Percentiles rank a stretch among this genome's conserved stretches.
Conservation (phyloP, 345 rosid genomes). For the Eucalyptus sp. region DNA sequence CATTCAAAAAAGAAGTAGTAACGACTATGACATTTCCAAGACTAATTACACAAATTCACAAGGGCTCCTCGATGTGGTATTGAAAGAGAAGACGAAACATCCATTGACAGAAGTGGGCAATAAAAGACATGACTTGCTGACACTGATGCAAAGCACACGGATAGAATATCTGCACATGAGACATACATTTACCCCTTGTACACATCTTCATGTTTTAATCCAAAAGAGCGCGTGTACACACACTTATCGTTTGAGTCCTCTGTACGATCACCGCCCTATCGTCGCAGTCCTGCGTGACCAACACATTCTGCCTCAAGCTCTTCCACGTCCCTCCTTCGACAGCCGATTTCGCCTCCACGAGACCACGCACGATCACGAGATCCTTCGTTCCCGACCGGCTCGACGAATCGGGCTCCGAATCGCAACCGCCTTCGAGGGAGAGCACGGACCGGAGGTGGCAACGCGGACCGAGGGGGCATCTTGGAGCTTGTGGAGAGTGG, state of each 20-base stretch:
- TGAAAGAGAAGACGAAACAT: not conserved
- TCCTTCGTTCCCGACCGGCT: slow-evolving; percentile 7
- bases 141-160: not conserved
- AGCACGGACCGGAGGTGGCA: slow-evolving; percentile 63
- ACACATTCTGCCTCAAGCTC: slow-evolving; percentile 15
- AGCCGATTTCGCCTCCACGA: slow-evolving; percentile 32
- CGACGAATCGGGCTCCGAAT: not conserved
- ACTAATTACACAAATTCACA: not conserved
- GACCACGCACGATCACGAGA: slow-evolving; percentile 48
- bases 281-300: slow-evolving; percentile 52
- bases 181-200: not conserved
- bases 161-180: not conserved
- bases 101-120: not conserved
- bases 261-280: slow-evolving; percentile 67
- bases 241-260: slow-evolving; percentile 47
- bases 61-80: not conserved
- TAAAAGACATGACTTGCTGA: not conserved
- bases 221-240: not conserved
- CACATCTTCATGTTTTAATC: no score
- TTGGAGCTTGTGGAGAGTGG: slow-evolving; percentile 45
- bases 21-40: not conserved
- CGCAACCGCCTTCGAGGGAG: not conserved
- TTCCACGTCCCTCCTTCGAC: slow-evolving; percentile 26
- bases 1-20: not conserved
- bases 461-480: slow-evolving; percentile 33